Base-by-base conservation (phyloP, 1,284 basidiomycete species). In the Veloboletus limbatus region DNA sequence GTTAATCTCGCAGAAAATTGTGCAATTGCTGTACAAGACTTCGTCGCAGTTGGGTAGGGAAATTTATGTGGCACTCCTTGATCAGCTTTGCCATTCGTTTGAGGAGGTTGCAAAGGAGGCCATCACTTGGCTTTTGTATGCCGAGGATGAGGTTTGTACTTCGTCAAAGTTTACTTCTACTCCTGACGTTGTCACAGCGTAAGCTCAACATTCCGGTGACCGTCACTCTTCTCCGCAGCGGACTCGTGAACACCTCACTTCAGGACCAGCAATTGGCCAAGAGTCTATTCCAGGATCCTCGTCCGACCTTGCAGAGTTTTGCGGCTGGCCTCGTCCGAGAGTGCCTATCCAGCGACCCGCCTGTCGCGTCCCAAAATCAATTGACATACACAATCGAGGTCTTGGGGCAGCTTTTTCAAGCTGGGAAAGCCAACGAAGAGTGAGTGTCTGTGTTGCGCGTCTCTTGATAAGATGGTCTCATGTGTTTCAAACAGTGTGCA, bases 201-300 rank as follows among this genome's bases (percentile, higher is more conserved):
- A 99, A 99, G 71, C 92, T 92, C 73, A 97, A 97, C 65, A 85
- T 98, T 13, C 83, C 93, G 6, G 97, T 97, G 53, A 98, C 94
- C 0, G 81, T 92, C 24, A 88, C 92, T 2, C 77, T 99, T 37
- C 74, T 99, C 47, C 83, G 88, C 35, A 90, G 89, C 47, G 83
- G 88, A 38, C 78, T 98, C 40, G 79, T 99, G 64, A 83, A 80
- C 53, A 74, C 88, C 26, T 73, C 75, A 13, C 83, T 95, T 48
- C 86, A 93, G 59, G 97, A 99, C 65, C 82, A 88, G 52, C 93
- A 97, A 66, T 75, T 99, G 27, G 92, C 94, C 30, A 95, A 96
- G 68, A 81, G 87, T 54, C 71, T 98, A 52, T 84, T 85, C 60
- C 79, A 84, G 22, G 88, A 95, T 55, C 83, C 87, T 62, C 81